phyloP scores from a whole-genome alignment of 768 basidiomycete genomes.

The Hypholoma sublateritium region DNA sequence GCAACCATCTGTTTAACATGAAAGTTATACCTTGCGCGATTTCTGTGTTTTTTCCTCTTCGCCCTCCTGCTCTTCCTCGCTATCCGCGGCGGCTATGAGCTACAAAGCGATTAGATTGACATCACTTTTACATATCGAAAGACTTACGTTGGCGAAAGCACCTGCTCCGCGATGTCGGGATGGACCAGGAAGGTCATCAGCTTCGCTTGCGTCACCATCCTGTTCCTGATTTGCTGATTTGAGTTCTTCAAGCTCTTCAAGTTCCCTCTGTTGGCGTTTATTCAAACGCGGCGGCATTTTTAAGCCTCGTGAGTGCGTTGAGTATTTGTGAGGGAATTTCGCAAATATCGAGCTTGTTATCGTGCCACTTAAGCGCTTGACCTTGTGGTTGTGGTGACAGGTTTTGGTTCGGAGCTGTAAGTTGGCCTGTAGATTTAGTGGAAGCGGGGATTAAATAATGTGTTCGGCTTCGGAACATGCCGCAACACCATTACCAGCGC shows the following conservation, averaged over 20 bases:
- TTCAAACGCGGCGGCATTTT: constrained; percentile 72
- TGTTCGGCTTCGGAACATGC: too few relatives aligned
- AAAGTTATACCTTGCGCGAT: constrained; percentile 35
- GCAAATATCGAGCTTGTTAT: too few relatives aligned
- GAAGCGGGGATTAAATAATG: too few relatives aligned
- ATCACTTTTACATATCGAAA: constrained; percentile 4
- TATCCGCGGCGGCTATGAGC: constrained; percentile 38
- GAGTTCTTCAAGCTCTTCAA: constrained; percentile 71
- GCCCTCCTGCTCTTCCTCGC: constrained; percentile 22
- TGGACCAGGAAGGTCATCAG: constrained; percentile 27
- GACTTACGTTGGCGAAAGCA: constrained; percentile 47
- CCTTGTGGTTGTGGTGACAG: too few relatives aligned
- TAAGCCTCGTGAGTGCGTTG: neutral
- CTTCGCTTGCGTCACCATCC: constrained; percentile 32
- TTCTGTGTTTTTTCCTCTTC: constrained; percentile 33
- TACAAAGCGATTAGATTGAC: constrained; percentile 17
- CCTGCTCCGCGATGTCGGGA: constrained; percentile 15
- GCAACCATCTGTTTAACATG: neutral
- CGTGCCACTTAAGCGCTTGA: too few relatives aligned
- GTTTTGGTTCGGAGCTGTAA: too few relatives aligned
- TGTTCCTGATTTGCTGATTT: constrained; percentile 27
- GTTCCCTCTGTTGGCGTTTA: constrained; percentile 85
- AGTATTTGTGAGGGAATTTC: too few relatives aligned
- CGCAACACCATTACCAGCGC: too few relatives aligned
- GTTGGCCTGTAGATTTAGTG: too few relatives aligned